A percentile compares a stretch with the other conserved stretches of the same genome.
phyloP scores from a whole-genome alignment of 352 stramenopile genomes.

The Phytophthora niederhauseri region DNA sequence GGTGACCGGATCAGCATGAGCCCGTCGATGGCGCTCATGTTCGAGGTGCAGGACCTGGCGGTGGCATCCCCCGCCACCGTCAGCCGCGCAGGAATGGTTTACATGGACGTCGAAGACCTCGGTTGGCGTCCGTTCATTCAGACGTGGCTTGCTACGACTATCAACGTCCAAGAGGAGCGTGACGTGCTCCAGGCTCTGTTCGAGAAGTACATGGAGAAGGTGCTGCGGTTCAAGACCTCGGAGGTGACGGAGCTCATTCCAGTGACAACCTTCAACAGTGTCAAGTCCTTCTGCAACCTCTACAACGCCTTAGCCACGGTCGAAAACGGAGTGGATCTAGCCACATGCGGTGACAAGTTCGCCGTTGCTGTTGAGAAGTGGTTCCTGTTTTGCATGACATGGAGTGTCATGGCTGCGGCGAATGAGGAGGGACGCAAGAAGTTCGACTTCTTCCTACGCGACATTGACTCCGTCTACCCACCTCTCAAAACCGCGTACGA shows the following conservation, averaged over 20 bases:
- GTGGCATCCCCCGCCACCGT: slow-evolving; percentile 95
- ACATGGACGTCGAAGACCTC: slow-evolving; percentile 91
- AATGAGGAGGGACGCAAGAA: slow-evolving; percentile 88
- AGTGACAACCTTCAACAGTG: slow-evolving; percentile 81
- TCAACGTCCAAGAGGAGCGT: slow-evolving; percentile 64
- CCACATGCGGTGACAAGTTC: slow-evolving; percentile 70
- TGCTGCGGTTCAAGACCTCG: slow-evolving; percentile 66
- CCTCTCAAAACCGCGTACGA: slow-evolving; percentile 94
- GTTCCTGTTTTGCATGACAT: slow-evolving; percentile 89
- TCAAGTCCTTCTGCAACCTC: slow-evolving; percentile 87
- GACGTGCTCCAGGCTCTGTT: slow-evolving; percentile 71
- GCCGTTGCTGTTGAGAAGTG: slow-evolving; percentile 73
- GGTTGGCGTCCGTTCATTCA: slow-evolving; percentile 82
- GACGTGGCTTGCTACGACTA: slow-evolving; percentile 75
- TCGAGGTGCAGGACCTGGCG: slow-evolving; percentile 95
- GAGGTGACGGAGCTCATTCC: slow-evolving; percentile 81
- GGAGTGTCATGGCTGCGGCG: slow-evolving; percentile 84
- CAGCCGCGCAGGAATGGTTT: slow-evolving; percentile 94
- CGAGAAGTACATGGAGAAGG: slow-evolving; percentile 85
- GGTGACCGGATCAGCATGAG: slow-evolving; percentile 89
- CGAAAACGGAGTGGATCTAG: slow-evolving; percentile 78
- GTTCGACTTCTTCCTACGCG: slow-evolving; percentile 88
- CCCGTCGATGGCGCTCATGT: slow-evolving; percentile 90
- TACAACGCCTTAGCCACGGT: slow-evolving; percentile 78
- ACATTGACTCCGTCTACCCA: slow-evolving; percentile 93